Percentiles rank a stretch among this genome's conserved stretches.
Conservation (phyloP, 1,284 basidiomycete genomes). For the Sporisorium sorghi region DNA sequence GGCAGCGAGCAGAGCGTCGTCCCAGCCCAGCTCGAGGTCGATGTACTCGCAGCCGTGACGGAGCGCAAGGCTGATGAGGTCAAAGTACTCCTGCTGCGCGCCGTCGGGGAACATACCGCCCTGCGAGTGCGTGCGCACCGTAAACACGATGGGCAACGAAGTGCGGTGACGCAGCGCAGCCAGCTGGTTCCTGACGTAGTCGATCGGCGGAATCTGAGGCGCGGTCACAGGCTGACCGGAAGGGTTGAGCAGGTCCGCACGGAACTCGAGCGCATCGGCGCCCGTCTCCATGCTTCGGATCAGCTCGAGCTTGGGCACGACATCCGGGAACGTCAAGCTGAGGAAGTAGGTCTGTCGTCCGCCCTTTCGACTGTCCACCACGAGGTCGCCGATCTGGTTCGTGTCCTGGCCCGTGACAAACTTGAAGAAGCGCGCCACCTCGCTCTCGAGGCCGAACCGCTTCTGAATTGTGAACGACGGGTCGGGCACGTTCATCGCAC, state of each 20-base stretch:
- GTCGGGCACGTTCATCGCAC: slow-evolving; percentile 39
- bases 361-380: slow-evolving; percentile 24
- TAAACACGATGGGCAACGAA: slow-evolving; percentile 88
- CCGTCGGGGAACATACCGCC: slow-evolving; percentile 91
- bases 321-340: slow-evolving; percentile 88
- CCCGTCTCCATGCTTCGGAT: slow-evolving; percentile 83
- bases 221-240: slow-evolving; percentile 67
- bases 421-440: slow-evolving; percentile 80
- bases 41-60: slow-evolving; percentile 90
- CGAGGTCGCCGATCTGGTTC: slow-evolving; percentile 76
- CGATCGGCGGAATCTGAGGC: slow-evolving; percentile 76
- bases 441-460: slow-evolving; percentile 65
- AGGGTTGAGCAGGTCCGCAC: slow-evolving; percentile 86
- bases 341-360: slow-evolving; percentile 82
- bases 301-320: slow-evolving; percentile 78
- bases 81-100: slow-evolving; percentile 79
- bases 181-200: slow-evolving; percentile 85
- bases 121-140: slow-evolving; percentile 86
- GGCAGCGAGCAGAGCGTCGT: slow-evolving; percentile 76
- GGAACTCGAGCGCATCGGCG: slow-evolving; percentile 90
- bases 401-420: slow-evolving; percentile 83
- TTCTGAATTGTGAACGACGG: slow-evolving; percentile 60
- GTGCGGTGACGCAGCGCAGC: slow-evolving; percentile 82
- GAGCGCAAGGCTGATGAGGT: slow-evolving; percentile 82
- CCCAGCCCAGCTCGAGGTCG: slow-evolving; percentile 87